A percentile compares a stretch with the other conserved stretches of the same genome.
Evolutionary conservation across 1,139 yeast genomes (phyloP).

Genomic region (Taphrina deformans): DNA sequence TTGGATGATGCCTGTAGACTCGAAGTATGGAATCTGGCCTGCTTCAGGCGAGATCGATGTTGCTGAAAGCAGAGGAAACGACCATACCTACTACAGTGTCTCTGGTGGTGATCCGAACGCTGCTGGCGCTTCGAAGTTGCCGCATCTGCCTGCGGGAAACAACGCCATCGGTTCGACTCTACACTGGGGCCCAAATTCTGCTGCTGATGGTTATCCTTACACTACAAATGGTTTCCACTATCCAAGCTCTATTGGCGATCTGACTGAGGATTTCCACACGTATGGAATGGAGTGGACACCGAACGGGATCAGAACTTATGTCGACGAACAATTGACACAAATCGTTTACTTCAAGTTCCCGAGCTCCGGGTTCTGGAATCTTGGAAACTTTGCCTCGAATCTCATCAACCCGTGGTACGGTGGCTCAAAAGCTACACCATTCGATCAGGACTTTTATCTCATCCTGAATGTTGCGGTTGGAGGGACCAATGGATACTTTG

Average conservation of each 20-base stretch:
- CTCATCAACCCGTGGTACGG: slow-evolving; percentile 38
- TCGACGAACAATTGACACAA: slow-evolving; percentile 38
- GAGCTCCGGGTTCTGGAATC: slow-evolving; percentile 35
- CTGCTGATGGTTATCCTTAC: slow-evolving; percentile 32
- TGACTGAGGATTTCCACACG: slow-evolving; percentile 36
- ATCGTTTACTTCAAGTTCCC: slow-evolving; percentile 36
- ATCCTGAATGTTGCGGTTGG: slow-evolving; percentile 39
- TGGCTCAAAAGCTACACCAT: slow-evolving; percentile 36
- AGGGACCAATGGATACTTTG: slow-evolving; percentile 38
- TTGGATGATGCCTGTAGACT: slow-evolving; percentile 39
- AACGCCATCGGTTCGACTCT: slow-evolving; percentile 37
- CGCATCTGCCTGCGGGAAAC: slow-evolving; percentile 35
- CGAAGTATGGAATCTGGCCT: slow-evolving; percentile 38
- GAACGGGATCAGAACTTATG: slow-evolving; percentile 37
- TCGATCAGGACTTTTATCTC: slow-evolving; percentile 39
- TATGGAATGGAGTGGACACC: slow-evolving; percentile 39
- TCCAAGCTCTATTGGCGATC: slow-evolving; percentile 33
- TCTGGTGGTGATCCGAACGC: slow-evolving; percentile 17
- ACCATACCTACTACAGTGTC: slow-evolving; percentile 34
- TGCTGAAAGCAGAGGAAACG: slow-evolving; percentile 38
- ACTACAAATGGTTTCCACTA: slow-evolving; percentile 31
- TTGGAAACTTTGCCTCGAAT: slow-evolving; percentile 36
- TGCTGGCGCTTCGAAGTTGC: background rate
- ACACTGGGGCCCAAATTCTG: slow-evolving; percentile 39
- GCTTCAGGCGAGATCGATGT: slow-evolving; percentile 39